Evolutionary conservation across 169 alveolate genomes (phyloP), one percentile per base, ranked within the genome.

Genomic region (Amoebophrya sp.): DNA sequence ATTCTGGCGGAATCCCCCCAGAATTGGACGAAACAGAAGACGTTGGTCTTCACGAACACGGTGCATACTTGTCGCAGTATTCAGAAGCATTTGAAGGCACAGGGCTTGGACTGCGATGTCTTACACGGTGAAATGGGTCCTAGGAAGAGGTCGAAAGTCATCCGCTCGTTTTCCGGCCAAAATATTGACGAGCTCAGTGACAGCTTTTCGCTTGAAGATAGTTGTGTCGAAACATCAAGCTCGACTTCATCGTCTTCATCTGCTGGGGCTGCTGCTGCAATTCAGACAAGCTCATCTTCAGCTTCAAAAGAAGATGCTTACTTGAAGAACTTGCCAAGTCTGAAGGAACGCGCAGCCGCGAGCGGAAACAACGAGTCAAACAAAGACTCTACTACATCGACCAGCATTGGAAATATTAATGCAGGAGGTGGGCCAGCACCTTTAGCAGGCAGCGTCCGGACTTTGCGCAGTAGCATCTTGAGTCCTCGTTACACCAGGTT

Each of bases 271-370:
- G 26, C 18, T 26, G 3, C 1, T 36, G 33, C 18, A 29, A 53
- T 23, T 53, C n/a, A n/a, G n/a, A n/a, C n/a, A n/a, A n/a, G n/a
- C n/a, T n/a, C n/a, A n/a, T n/a, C n/a, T n/a, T n/a, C n/a, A n/a
- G n/a, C n/a, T n/a, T n/a, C n/a, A n/a, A n/a, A n/a, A n/a, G 83
- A 65, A 36, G 83, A 65, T 65, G 39, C 83, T 29, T 65, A 65
- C 83, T 36, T 65, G 83, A 6, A 26, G 2, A 65, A 18, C 33
- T 36, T 65, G 36, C 83, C 83, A 1, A 65, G 83, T 65, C 1
- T 65, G 83, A 26, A 6, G 33, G 83, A 65, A 0, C 2, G 83
- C 3, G 36, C 18, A 36, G 2, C 3, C 38, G 83, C 2, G n/a
- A 65, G n/a, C 29, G 65, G 65, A 12, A 6, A 47, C 29, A 6